Conservation (phyloP, 2,329 filamentous ascomycete species). For the Hymenoscyphus salicellus region DNA sequence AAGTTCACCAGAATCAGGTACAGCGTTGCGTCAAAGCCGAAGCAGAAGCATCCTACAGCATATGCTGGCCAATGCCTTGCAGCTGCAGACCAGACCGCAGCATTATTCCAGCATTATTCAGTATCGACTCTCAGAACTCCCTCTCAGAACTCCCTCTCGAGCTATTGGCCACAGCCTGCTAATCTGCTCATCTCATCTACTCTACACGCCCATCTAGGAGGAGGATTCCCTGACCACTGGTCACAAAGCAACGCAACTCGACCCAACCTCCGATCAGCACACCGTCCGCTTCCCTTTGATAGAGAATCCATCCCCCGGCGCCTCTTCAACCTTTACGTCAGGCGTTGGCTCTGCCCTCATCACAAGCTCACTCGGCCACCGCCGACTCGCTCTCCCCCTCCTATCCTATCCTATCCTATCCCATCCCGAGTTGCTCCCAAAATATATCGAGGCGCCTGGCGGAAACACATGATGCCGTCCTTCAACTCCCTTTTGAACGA, state of each 20-base stretch:
- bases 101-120: too few relatives aligned
- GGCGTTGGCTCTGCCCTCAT: neutral
- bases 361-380: constrained; percentile 1
- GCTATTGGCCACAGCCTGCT: neutral
- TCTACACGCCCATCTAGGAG: neutral
- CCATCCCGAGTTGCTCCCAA: neutral
- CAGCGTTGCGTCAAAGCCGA: neutral
- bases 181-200: neutral
- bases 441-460: neutral
- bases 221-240: too few relatives aligned
- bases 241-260: neutral
- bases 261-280: neutral
- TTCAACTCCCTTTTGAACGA: neutral
- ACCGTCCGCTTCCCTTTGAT: neutral
- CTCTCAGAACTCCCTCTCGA: too few relatives aligned
- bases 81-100: neutral
- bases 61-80: neutral
- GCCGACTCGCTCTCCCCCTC: neutral
- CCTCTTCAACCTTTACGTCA: neutral
- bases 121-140: too few relatives aligned
- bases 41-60: neutral
- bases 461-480: neutral
- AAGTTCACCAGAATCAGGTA: neutral
- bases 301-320: neutral
- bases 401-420: too few relatives aligned